These are phyloP conservation scores for Candida piceae DNA, from an alignment of 805 yeast species.

Conservation along the genomic window DNA sequence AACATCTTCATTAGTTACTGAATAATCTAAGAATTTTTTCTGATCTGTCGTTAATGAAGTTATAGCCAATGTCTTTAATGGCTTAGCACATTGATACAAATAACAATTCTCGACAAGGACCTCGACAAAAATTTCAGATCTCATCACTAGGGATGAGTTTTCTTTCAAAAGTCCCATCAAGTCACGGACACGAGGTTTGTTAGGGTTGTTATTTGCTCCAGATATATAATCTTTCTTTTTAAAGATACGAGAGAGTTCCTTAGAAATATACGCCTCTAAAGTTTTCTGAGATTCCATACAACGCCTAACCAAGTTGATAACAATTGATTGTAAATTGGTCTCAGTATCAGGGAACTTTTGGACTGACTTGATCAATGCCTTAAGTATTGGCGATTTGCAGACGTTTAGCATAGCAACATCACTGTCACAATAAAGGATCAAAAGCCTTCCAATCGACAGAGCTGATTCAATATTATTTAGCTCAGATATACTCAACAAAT, in stretches of 20 bases:
- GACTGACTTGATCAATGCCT: conserved; percentile 41
- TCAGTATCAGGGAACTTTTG: conserved; percentile 31
- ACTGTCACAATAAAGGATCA: conserved; percentile 49
- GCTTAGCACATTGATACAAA: conserved; percentile 15
- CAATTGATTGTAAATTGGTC: conserved; percentile 38
- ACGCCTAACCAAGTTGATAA: conserved; percentile 55
- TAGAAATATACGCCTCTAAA: conserved; percentile 42
- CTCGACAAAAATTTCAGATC: conserved; percentile 28
- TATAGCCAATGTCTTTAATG: conserved; percentile 17
- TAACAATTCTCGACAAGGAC: conserved; percentile 17
- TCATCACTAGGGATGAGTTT: conserved; percentile 40
- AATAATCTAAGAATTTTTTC: conserved; percentile 11
- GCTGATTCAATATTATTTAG: conserved; percentile 45
- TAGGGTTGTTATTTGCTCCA: not conserved
- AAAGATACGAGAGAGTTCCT: conserved; percentile 46
- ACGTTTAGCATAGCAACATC: conserved; percentile 37
- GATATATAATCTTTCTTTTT: conserved; percentile 15
- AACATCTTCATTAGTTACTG: conserved; percentile 22
- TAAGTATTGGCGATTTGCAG: conserved; percentile 42
- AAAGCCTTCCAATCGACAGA: conserved; percentile 46
- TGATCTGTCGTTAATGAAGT: conserved; percentile 21
- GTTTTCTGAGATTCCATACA: conserved; percentile 60
- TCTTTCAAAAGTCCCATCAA: conserved; percentile 45
- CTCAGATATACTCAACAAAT: conserved; percentile 36
- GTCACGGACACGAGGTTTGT: conserved; percentile 34